Conservation (phyloP, 495 filamentous ascomycete genomes). For the Xylaria palmicola region DNA sequence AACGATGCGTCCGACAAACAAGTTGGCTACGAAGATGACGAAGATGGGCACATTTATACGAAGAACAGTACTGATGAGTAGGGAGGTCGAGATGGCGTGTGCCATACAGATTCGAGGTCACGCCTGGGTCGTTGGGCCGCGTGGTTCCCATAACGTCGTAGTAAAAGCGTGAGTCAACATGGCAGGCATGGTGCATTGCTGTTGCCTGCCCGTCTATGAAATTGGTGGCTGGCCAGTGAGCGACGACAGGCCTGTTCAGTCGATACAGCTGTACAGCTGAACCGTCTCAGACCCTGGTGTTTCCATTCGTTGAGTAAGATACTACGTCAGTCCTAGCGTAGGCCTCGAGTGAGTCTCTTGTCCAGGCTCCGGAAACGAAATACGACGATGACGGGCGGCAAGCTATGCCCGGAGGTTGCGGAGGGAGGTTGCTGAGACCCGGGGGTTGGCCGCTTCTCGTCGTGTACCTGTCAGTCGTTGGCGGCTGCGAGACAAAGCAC, state of each 20-base stretch:
- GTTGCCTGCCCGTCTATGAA: not conserved
- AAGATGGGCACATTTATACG: not conserved
- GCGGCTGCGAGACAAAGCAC: no score
- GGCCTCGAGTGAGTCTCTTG: not conserved
- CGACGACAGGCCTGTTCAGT: not conserved
- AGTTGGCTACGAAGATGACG: no score
- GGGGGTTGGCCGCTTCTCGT: no score
- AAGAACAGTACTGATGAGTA: not conserved
- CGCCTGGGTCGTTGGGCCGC: not conserved
- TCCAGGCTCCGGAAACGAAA: conserved; percentile 1
- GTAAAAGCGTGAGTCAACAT: not conserved
- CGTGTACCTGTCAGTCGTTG: no score
- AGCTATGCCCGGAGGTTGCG: no score
- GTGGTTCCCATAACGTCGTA: not conserved
- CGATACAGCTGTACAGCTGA: no score
- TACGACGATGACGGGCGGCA: not conserved
- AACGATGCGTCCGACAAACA: no score
- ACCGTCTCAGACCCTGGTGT: not conserved
- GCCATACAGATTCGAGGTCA: not conserved
- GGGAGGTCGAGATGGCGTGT: not conserved
- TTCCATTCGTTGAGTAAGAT: not conserved
- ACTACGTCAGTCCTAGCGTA: not conserved
- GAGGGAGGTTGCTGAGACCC: no score
- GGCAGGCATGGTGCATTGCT: not conserved
- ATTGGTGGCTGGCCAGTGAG: not conserved